These are phyloP conservation scores for Ramaria sp. DNA, from an alignment of 768 basidiomycete species.

Conservation along the genomic window DNA sequence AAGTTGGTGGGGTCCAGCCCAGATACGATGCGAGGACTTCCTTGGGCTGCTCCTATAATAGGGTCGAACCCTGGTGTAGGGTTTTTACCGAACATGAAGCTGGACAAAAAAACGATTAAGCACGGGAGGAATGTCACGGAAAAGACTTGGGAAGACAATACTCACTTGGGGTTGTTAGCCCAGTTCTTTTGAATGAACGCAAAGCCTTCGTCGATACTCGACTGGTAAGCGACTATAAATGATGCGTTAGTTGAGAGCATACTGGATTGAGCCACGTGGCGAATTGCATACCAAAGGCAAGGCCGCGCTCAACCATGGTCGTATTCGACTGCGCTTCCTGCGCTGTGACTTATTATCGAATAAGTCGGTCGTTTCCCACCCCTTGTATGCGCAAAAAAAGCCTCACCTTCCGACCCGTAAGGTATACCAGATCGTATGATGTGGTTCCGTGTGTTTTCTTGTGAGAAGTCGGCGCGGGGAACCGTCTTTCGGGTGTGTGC, in stretches of 20 bases:
- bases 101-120: conserved; percentile 13
- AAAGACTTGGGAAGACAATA: not conserved
- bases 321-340: conserved; percentile 25
- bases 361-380: not conserved
- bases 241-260: not conserved
- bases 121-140: not conserved
- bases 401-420: conserved; percentile 22
- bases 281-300: conserved; percentile 27
- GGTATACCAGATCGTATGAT: conserved; percentile 26
- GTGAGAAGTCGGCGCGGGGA: conserved; percentile 21
- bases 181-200: conserved; percentile 19
- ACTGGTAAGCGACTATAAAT: conserved; percentile 20
- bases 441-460: conserved; percentile 12
- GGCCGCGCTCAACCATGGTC: conserved; percentile 34
- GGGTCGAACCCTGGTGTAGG: conserved; percentile 33
- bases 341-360: conserved; percentile 23
- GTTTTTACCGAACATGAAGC: conserved; percentile 10
- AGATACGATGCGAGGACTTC: conserved; percentile 11
- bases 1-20: conserved; percentile 17
- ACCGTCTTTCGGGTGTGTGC: conserved; percentile 37
- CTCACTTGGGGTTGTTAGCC: conserved; percentile 2
- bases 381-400: not conserved
- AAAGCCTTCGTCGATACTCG: conserved; percentile 21
- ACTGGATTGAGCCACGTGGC: not conserved
- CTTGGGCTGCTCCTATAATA: conserved; percentile 9